phyloP scores from a whole-genome alignment of 257 asterid species.

The Solanum appendiculatum region DNA sequence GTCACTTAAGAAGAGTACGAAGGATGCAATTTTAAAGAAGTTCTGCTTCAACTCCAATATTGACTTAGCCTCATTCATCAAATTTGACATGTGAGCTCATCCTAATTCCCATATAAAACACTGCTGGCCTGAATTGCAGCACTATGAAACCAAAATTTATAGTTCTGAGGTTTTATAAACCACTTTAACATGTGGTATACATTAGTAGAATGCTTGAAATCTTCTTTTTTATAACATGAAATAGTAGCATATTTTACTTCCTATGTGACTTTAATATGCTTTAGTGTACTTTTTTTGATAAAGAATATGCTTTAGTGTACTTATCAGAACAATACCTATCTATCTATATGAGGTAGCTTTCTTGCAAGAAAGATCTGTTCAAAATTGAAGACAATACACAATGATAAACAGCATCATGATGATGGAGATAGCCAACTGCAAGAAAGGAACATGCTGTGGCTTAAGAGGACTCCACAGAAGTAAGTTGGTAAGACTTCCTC shows the following conservation, averaged over 20 bases:
- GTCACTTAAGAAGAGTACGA: neutral
- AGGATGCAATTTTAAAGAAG: neutral
- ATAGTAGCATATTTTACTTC: neutral
- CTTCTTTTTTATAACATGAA: neutral
- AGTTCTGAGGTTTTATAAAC: neutral
- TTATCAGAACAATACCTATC: neutral
- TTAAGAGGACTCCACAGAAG: neutral
- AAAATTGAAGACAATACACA: neutral
- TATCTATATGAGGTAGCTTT: neutral
- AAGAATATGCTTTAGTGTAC: neutral
- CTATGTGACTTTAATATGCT: neutral
- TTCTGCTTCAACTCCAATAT: neutral
- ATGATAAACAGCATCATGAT: neutral
- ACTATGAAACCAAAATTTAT: neutral
- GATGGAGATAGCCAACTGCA: neutral
- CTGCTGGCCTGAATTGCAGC: neutral
- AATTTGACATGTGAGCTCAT: neutral
- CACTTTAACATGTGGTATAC: neutral
- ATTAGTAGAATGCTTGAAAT: neutral
- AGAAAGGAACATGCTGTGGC: neutral
- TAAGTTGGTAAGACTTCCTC: neutral
- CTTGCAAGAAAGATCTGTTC: neutral
- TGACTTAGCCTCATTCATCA: neutral
- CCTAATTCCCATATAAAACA: neutral
- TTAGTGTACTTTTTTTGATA: neutral